A percentile compares a stretch with the other conserved stretches of the same genome.
Conservation (phyloP, 129 eudicot species). For the Rutidosis leptorrhynchoides region DNA sequence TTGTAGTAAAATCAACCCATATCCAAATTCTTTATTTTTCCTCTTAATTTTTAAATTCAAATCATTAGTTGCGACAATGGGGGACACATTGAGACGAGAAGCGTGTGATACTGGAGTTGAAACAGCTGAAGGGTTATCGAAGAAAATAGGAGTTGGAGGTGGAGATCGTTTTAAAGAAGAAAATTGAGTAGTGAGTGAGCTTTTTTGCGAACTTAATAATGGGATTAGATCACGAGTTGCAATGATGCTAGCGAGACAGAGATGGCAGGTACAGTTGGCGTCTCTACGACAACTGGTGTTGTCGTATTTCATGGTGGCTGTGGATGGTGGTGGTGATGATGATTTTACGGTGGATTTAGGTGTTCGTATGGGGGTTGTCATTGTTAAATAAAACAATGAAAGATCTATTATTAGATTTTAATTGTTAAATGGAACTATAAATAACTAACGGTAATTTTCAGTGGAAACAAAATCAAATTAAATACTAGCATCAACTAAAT, state of each 20-base stretch:
- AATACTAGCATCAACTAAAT: too few species aligned
- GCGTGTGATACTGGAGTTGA: conserved; percentile 47
- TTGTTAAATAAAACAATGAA: too few species aligned
- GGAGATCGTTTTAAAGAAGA: conserved; percentile 39
- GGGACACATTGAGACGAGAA: conserved; percentile 21
- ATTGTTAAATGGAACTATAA: too few species aligned
- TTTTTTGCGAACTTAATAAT: conserved; percentile 33
- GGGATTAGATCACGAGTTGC: conserved; percentile 78
- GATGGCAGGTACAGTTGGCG: conserved; percentile 70
- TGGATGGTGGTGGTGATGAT: neutral
- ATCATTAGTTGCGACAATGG: conserved; percentile 22
- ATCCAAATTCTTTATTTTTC: conserved; percentile 34
- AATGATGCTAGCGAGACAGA: conserved; percentile 66
- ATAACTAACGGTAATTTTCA: too few species aligned
- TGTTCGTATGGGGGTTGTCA: conserved; percentile 36
- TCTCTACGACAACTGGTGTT: conserved; percentile 71
- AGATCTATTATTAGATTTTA: too few species aligned
- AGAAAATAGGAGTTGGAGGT: conserved; percentile 45
- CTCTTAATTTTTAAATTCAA: conserved; percentile 21
- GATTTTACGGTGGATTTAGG: conserved; percentile 60
- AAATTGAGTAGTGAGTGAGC: conserved; percentile 36
- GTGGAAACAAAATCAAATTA: too few species aligned
- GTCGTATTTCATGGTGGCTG: conserved; percentile 35
- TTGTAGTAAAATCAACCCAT: conserved; percentile 23
- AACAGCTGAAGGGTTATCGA: conserved; percentile 30